Evolutionary conservation across 2,329 filamentous ascomycete species (phyloP).

Genomic region (Parastagonospora avenae): DNA sequence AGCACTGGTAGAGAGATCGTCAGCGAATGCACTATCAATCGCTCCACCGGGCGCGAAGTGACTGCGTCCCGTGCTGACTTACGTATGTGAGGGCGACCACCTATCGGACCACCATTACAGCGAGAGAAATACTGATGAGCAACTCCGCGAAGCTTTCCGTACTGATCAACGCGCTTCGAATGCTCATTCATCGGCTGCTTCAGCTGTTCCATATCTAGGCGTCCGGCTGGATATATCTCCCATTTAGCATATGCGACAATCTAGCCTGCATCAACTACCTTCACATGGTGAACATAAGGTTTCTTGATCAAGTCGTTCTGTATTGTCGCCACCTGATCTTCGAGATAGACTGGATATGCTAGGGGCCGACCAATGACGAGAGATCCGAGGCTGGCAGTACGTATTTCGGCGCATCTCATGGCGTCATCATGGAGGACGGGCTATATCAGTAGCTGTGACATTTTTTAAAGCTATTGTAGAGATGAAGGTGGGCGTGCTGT

Average conservation of each 20-base stretch:
- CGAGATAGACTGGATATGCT: neutral
- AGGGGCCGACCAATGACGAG: conserved; percentile 2
- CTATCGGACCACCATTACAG: neutral
- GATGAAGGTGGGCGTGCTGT: neutral
- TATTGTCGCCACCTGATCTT: conserved; percentile 1
- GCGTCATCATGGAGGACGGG: neutral
- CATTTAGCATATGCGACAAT: conserved; percentile 2
- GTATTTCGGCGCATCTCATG: neutral
- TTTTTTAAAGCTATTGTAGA: neutral
- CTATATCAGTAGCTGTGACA: neutral
- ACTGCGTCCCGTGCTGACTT: neutral
- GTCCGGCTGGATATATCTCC: conserved; percentile 1
- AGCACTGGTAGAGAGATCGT: neutral
- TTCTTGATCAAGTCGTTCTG: conserved; percentile 1
- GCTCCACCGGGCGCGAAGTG: too few relatives aligned
- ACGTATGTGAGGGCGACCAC: conserved; percentile 2
- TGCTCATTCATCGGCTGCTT: conserved; percentile 3
- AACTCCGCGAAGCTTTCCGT: neutral
- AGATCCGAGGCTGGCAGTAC: neutral
- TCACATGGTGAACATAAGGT: neutral
- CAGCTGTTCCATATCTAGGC: neutral
- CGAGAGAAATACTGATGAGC: conserved; percentile 3
- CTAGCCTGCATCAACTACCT: neutral
- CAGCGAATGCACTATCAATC: neutral
- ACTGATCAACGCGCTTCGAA: conserved; percentile 1